Evolutionary conservation across 768 basidiomycete species (phyloP).

Genomic region (Russula abietina): DNA sequence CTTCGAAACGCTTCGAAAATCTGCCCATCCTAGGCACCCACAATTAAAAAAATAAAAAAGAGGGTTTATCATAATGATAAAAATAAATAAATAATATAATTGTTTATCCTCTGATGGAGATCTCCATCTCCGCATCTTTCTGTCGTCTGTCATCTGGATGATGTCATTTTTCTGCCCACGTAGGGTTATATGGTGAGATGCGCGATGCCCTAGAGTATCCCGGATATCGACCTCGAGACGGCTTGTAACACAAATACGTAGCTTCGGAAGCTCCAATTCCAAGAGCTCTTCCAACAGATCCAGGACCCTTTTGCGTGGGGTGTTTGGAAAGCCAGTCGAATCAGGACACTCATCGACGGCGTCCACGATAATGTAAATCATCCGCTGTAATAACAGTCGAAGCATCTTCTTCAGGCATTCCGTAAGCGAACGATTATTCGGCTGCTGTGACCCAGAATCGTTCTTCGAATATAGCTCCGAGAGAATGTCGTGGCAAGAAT

Average conservation of each 20-base stretch:
- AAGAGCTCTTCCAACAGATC: neutral
- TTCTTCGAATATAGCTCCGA: neutral
- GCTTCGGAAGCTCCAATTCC: neutral
- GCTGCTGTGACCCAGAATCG: neutral
- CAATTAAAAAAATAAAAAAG: too few relatives aligned
- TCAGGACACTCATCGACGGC: slow-evolving; percentile 13
- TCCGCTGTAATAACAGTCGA: neutral
- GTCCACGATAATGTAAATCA: neutral
- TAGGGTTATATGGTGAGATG: neutral
- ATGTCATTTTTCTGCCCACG: neutral
- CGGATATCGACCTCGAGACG: neutral
- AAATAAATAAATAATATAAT: too few relatives aligned
- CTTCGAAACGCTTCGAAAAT: too few relatives aligned
- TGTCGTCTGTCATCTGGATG: neutral
- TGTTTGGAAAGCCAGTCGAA: neutral
- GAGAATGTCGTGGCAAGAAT: neutral
- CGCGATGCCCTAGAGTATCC: neutral
- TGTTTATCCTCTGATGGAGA: neutral
- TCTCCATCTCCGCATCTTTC: slow-evolving; percentile 5
- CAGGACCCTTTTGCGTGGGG: neutral
- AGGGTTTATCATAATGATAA: too few relatives aligned
- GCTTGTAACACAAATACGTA: neutral
- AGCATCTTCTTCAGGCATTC: slow-evolving; percentile 1
- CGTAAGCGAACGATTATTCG: neutral
- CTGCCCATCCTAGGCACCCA: too few relatives aligned